Percentiles rank a stretch among this genome's conserved stretches.
Conservation (phyloP, 495 filamentous ascomycete genomes). For the Cetradonia linearis region DNA sequence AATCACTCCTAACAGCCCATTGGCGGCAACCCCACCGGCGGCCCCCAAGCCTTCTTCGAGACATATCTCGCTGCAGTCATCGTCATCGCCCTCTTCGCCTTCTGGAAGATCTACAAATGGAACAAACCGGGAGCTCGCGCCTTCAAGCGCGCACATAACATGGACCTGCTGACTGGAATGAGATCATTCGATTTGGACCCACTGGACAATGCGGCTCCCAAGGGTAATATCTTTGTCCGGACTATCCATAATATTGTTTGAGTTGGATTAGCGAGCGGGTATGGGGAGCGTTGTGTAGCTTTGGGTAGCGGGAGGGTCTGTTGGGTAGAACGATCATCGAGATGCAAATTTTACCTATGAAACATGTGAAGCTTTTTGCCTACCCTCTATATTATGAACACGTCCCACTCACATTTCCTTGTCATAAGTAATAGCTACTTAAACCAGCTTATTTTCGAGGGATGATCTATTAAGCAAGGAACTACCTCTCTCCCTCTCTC, state of each 20-base stretch:
- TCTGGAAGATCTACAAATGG: slow-evolving; percentile 28
- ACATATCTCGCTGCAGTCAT: slow-evolving; percentile 50
- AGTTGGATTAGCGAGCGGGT: background rate
- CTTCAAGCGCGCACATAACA: slow-evolving; percentile 14
- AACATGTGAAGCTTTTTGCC: background rate
- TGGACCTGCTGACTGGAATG: slow-evolving; percentile 24
- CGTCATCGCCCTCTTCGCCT: slow-evolving; percentile 38
- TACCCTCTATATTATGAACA: background rate
- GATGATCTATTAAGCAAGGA: background rate
- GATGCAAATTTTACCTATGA: background rate
- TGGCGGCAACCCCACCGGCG: slow-evolving; percentile 25
- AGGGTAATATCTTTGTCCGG: slow-evolving; percentile 10
- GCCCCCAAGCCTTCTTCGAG: slow-evolving; percentile 49
- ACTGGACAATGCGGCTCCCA: slow-evolving; percentile 14
- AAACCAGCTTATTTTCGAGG: background rate
- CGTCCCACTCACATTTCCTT: background rate
- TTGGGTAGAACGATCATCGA: background rate
- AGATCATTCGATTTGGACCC: slow-evolving; percentile 21
- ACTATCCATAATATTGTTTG: slow-evolving; percentile 8
- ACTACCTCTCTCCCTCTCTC: too few species aligned
- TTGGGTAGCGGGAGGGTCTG: background rate
- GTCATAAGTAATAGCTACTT: background rate
- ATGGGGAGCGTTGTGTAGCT: background rate
- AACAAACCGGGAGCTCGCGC: slow-evolving; percentile 19
- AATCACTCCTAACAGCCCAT: slow-evolving; percentile 36